Conservation (phyloP, 257 asterid species). For the Scutellaria barbata region DNA sequence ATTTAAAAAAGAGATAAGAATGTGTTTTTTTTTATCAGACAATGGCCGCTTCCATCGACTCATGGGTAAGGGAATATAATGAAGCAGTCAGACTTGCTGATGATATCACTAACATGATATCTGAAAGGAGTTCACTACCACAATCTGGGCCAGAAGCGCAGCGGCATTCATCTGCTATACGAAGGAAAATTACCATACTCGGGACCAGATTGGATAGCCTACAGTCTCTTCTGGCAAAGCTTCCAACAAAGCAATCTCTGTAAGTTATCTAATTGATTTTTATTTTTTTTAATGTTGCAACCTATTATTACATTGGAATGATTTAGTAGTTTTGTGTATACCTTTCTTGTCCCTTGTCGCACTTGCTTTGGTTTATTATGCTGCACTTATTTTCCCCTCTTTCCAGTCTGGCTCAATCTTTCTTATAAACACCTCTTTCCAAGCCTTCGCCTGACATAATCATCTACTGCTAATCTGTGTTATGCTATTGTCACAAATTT, state of each 20-base stretch:
- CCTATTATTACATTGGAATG: not conserved
- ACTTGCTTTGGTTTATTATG: conserved; percentile 10
- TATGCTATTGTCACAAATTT: not conserved
- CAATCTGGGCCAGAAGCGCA: conserved; percentile 81
- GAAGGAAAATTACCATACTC: conserved; percentile 92
- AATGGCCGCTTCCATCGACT: conserved; percentile 82
- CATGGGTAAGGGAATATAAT: conserved; percentile 94
- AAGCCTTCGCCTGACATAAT: not conserved
- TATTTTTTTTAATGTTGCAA: not conserved
- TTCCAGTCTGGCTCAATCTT: conserved; percentile 5
- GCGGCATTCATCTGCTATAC: conserved; percentile 78
- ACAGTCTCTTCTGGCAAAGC: conserved; percentile 62
- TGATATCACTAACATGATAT: conserved; percentile 81
- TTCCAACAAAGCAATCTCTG: conserved; percentile 72
- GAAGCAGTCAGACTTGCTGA: conserved; percentile 90
- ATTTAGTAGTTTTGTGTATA: not conserved
- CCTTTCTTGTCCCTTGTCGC: conserved; percentile 11
- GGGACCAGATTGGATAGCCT: conserved; percentile 84
- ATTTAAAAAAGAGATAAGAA: not conserved
- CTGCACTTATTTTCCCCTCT: conserved; percentile 13
- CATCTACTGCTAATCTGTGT: conserved; percentile 13
- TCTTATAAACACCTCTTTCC: conserved; percentile 1
- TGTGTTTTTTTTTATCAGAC: conserved; percentile 50
- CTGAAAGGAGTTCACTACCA: conserved; percentile 74
- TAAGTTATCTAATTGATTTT: conserved; percentile 43